Evolutionary conservation across 352 stramenopile genomes (phyloP).

Genomic region (Plasmopara halstedii): DNA sequence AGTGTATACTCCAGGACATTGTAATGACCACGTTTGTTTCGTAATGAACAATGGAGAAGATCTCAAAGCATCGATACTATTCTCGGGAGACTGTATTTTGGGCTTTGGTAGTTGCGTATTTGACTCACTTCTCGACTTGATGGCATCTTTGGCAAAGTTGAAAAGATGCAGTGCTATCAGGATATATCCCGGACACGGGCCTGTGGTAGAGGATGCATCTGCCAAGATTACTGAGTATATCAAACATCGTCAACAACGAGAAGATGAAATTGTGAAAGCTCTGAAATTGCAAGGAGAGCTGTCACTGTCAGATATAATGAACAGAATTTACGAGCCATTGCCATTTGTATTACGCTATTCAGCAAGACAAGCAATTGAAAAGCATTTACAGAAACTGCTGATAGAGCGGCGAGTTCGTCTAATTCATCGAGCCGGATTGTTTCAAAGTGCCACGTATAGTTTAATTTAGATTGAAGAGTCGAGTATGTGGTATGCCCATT

Average conservation of each 20-base stretch:
- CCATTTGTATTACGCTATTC: constrained; percentile 44
- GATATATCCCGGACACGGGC: constrained; percentile 75
- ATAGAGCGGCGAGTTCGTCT: constrained; percentile 31
- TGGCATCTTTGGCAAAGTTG: constrained; percentile 58
- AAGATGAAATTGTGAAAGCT: constrained; percentile 50
- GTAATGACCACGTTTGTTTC: constrained; percentile 81
- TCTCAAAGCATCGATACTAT: constrained; percentile 27
- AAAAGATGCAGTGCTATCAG: constrained; percentile 23
- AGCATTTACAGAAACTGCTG: constrained; percentile 59
- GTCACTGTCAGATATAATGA: constrained; percentile 40
- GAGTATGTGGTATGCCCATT: no score
- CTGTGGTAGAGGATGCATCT: constrained; percentile 49
- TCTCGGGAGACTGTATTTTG: constrained; percentile 82
- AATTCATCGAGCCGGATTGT: constrained; percentile 14
- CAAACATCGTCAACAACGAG: constrained; percentile 58
- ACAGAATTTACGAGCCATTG: constrained; percentile 45
- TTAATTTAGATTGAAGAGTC: not conserved
- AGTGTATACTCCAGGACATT: constrained; percentile 80
- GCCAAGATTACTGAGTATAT: constrained; percentile 76
- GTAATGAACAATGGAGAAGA: constrained; percentile 31
- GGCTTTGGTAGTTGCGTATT: constrained; percentile 82
- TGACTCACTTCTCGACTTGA: constrained; percentile 73
- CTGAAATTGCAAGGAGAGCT: constrained; percentile 21
- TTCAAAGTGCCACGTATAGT: constrained; percentile 26
- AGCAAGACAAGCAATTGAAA: constrained; percentile 44